Evolutionary conservation across 805 yeast genomes (phyloP), one percentile per base, ranked within the genome.

Genomic region (Debaryomyces hansenii): DNA sequence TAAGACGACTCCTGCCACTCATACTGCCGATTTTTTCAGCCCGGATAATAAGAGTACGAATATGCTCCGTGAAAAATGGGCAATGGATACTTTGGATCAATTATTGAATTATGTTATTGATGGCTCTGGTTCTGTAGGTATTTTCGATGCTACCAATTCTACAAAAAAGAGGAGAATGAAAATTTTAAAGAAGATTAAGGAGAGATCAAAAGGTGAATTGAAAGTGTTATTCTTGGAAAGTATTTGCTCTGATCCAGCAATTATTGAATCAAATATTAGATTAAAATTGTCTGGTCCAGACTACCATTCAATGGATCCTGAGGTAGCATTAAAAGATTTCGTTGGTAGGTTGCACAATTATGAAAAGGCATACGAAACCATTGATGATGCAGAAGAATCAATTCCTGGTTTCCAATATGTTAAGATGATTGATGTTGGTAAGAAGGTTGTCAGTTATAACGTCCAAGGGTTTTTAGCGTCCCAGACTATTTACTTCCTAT

Each of bases 391-490:
- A 15, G 92, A 86, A 55, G 92, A 85, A 59, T 80, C 79, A 45
- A 70, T 85, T 34, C 78, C 74, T 14, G 80, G 80, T 11, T 83
- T 83, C 57, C 97, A 89, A 62, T 94, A 90, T 58, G 88, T 91
- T 53, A 90, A 92, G 65, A 90, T 92, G 96, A 90, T 92, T 46
- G 92, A 92, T 64, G 97, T 91, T 9, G 98, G 99, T 6, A 83
- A 88, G 58, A 94, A 92, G 64, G 90, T 92, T 34, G 95, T 92
- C 44, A 89, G 96, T 29, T 91, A 85, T 63, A 90, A 91, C 60
- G 87, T 92, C 47, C 88, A 88, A 58, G 84, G 84, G 0, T 94
- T 90, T 59, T 70, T 92, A 44, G 92, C 97, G 0, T 90, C 96
- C 2, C 98, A 94, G 60, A 87, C 96, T 1, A 88, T 91, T 32